Conservation (phyloP, 768 basidiomycete genomes). For the Lactifluus hygrophoroides region DNA sequence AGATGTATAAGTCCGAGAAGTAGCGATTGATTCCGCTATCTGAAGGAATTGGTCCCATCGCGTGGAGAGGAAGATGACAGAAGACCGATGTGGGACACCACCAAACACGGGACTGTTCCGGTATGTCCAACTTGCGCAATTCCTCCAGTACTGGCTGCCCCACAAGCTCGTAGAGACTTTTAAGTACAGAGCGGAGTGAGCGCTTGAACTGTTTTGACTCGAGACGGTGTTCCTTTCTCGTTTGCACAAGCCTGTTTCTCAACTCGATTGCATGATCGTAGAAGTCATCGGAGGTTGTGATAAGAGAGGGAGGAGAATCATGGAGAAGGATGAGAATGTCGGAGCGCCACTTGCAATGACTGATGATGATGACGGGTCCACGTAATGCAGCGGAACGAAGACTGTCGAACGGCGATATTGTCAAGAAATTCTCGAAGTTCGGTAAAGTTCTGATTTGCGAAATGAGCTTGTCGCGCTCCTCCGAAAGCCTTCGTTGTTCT, state of each 20-base stretch:
- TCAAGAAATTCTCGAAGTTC: background rate
- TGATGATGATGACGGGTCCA: slow-evolving; percentile 5
- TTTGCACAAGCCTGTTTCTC: background rate
- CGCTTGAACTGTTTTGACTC: background rate
- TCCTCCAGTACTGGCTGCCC: background rate
- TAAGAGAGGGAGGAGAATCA: background rate
- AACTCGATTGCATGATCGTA: background rate
- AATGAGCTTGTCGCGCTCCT: background rate
- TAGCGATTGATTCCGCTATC: background rate
- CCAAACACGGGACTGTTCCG: slow-evolving; percentile 9
- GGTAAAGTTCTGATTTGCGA: background rate
- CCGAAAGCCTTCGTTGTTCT: background rate
- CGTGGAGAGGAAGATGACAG: slow-evolving; percentile 11
- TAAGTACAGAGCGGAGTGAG: background rate
- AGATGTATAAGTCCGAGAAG: background rate
- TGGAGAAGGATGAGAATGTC: slow-evolving; percentile 4
- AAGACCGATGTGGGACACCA: slow-evolving; percentile 9
- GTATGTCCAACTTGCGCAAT: background rate
- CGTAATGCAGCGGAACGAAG: background rate
- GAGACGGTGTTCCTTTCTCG: background rate
- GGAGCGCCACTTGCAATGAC: background rate
- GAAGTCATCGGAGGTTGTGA: background rate
- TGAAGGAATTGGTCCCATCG: slow-evolving; percentile 3
- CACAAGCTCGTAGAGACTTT: background rate
- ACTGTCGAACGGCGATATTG: background rate